Base-by-base conservation (phyloP, 2,329 filamentous ascomycete species). In the Aspergillus sp. region DNA sequence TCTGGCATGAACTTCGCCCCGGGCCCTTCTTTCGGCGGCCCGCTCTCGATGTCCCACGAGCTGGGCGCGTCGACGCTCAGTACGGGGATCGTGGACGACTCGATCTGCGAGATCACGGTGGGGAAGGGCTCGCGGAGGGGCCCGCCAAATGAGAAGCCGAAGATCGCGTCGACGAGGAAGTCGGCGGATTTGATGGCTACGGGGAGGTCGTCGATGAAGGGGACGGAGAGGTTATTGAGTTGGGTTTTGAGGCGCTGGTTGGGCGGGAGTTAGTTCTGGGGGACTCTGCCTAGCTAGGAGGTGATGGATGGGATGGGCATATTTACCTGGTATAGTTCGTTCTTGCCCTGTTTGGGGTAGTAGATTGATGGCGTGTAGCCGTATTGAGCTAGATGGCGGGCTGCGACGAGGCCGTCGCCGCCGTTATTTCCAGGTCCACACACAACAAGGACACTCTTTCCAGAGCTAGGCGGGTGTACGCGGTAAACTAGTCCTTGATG, bases 121-220 rank as follows among this genome's bases (percentile, higher is more conserved):
- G 89, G 88, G 71, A 98, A 99, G 1, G 95, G 95, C 65, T 96
- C 91, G n/a, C 95, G 88, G 55, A 99, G 89, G 65, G 95, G 89
- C 6, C 93, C 94, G 1, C 88, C 89, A 79, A 99, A 99, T 61
- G 90, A 95, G 80, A 99, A 99, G 7, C 91, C 92, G 72, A 99
- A 99, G 63, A 99, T 91, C 10, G 95, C 92, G 76, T 99, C 95
- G 59, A 99, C 81, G 55, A 99, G 79, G 66, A 96, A 90, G 72
- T 97, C 90, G 2, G 90, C 84, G 55, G 86, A 81, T 50, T 81
- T 77, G 6, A 96, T 74, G 5, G 90, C 88, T 5, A 78, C 67
- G 2, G 82, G 73, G 68, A 98, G 96, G 74, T 97, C 91, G 16
- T 91, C 84, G 16, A 89, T 88, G 18, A 54, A 47, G 31, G 65